These are phyloP conservation scores for Heliocybe sulcata DNA, from an alignment of 1,284 basidiomycete species.

Conservation along the genomic window DNA sequence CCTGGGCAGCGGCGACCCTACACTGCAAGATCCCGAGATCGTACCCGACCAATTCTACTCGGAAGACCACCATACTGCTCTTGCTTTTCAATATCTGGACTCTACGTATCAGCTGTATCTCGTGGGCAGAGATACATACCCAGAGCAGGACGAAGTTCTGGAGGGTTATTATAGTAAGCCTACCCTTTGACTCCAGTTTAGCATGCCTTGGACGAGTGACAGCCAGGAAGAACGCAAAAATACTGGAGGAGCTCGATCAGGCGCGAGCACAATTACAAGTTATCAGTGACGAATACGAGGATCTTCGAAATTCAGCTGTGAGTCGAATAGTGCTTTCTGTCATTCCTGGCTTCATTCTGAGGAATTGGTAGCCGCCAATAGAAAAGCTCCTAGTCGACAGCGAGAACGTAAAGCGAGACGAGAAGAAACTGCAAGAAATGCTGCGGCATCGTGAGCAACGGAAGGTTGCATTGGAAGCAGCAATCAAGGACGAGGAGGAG, in stretches of 20 bases:
- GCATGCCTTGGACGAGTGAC: neutral
- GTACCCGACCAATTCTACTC: slow-evolving; percentile 70
- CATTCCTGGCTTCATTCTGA: slow-evolving; percentile 6
- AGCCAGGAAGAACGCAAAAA: slow-evolving; percentile 63
- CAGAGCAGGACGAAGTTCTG: slow-evolving; percentile 59
- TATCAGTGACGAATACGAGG: slow-evolving; percentile 45
- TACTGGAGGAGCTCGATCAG: slow-evolving; percentile 53
- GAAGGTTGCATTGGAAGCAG: slow-evolving; percentile 54
- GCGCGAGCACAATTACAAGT: slow-evolving; percentile 37
- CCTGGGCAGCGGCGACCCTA: slow-evolving; percentile 51
- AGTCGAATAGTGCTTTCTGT: slow-evolving; percentile 10
- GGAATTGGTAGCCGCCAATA: slow-evolving; percentile 50
- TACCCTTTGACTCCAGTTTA: neutral
- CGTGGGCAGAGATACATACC: slow-evolving; percentile 64
- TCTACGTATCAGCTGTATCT: slow-evolving; percentile 70
- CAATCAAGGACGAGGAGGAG: slow-evolving; percentile 54
- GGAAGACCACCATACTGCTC: slow-evolving; percentile 61
- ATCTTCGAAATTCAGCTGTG: slow-evolving; percentile 55
- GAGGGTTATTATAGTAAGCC: slow-evolving; percentile 69
- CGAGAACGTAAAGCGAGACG: slow-evolving; percentile 50
- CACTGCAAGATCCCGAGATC: slow-evolving; percentile 52
- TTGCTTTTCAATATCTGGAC: slow-evolving; percentile 70
- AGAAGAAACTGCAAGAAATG: slow-evolving; percentile 64
- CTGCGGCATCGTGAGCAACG: slow-evolving; percentile 55
- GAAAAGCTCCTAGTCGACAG: slow-evolving; percentile 53